These are phyloP conservation scores for Medakamo hakoo DNA, from an alignment of 139 green algal genomes.

Conservation along the genomic window DNA sequence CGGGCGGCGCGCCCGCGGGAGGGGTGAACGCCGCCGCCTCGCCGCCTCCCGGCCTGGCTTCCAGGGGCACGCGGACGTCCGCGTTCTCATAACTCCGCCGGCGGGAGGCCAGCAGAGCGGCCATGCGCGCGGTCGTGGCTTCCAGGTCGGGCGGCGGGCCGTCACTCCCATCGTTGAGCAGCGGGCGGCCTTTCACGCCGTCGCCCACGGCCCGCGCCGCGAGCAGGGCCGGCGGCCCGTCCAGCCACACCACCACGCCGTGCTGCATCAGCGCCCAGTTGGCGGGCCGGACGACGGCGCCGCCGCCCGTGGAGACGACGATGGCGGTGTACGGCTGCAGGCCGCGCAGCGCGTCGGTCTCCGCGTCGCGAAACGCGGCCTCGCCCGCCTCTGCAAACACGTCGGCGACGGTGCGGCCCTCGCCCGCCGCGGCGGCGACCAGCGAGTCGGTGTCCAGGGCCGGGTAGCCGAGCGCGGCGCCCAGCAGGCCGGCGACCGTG, in stretches of 20 bases:
- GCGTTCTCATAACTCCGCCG: neutral
- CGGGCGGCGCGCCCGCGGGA: too few relatives aligned
- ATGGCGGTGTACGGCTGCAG: constrained; percentile 56
- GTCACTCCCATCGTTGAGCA: constrained; percentile 25
- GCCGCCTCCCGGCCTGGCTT: neutral
- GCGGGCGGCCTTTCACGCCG: constrained; percentile 44
- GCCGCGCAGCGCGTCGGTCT: constrained; percentile 57
- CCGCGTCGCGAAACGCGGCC: constrained; percentile 65
- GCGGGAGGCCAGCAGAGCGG: constrained; percentile 1
- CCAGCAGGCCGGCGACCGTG: constrained; percentile 32
- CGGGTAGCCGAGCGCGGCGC: constrained; percentile 39
- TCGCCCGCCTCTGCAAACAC: constrained; percentile 74
- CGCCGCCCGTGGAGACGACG: constrained; percentile 71
- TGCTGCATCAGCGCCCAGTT: constrained; percentile 87
- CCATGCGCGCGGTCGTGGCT: too few relatives aligned
- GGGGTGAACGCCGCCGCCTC: neutral
- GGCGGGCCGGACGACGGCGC: constrained; percentile 37
- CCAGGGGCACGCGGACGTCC: neutral
- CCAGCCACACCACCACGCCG: constrained; percentile 67
- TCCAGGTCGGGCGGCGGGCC: too few relatives aligned
- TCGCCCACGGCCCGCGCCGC: constrained; percentile 43
- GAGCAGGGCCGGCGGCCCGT: constrained; percentile 45
- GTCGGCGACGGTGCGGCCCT: constrained; percentile 27
- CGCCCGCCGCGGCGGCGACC: constrained; percentile 45
- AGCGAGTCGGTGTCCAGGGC: constrained; percentile 73